Evolutionary conservation across 2,329 filamentous ascomycete species (phyloP).

Genomic region (Fusarium hostae): DNA sequence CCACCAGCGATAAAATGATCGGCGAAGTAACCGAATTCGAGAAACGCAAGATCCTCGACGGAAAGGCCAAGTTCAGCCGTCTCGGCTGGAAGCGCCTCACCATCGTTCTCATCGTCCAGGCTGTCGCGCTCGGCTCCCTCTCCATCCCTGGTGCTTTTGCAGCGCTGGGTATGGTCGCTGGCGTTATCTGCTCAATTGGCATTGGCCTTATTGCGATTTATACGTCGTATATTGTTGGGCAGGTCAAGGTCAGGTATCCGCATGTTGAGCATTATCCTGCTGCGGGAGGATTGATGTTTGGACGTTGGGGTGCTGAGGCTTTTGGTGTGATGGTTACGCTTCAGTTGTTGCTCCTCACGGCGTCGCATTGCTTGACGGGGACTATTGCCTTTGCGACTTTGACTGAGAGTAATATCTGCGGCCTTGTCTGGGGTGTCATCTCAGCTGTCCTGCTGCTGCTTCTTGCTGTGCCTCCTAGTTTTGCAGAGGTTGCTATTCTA

Average conservation of each 20-base stretch:
- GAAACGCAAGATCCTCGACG: slow-evolving; percentile 40
- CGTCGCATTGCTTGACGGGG: slow-evolving; percentile 74
- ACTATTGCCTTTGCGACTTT: slow-evolving; percentile 72
- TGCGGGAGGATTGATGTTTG: slow-evolving; percentile 68
- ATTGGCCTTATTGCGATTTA: slow-evolving; percentile 55
- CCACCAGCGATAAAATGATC: slow-evolving; percentile 38
- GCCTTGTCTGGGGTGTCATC: slow-evolving; percentile 53
- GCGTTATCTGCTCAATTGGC: slow-evolving; percentile 50
- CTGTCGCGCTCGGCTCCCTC: slow-evolving; percentile 40
- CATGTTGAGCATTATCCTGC: slow-evolving; percentile 71
- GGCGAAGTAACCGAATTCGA: slow-evolving; percentile 42
- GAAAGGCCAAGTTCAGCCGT: slow-evolving; percentile 39
- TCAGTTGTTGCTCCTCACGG: slow-evolving; percentile 73
- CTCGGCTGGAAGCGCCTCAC: slow-evolving; percentile 43
- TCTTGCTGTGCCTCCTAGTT: slow-evolving; percentile 55
- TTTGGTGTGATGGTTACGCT: slow-evolving; percentile 67
- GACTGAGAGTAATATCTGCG: slow-evolving; percentile 61
- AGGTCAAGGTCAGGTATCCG: slow-evolving; percentile 58
- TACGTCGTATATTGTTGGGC: slow-evolving; percentile 54
- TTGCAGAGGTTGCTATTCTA: slow-evolving; percentile 45
- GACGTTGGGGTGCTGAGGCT: slow-evolving; percentile 66
- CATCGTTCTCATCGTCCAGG: slow-evolving; percentile 42
- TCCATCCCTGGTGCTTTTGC: slow-evolving; percentile 42
- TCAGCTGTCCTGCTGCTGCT: slow-evolving; percentile 54
- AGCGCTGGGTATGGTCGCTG: slow-evolving; percentile 47